Evolutionary conservation across 179 eudicot genomes (phyloP).

Genomic region (Amaranthus tricolor): DNA sequence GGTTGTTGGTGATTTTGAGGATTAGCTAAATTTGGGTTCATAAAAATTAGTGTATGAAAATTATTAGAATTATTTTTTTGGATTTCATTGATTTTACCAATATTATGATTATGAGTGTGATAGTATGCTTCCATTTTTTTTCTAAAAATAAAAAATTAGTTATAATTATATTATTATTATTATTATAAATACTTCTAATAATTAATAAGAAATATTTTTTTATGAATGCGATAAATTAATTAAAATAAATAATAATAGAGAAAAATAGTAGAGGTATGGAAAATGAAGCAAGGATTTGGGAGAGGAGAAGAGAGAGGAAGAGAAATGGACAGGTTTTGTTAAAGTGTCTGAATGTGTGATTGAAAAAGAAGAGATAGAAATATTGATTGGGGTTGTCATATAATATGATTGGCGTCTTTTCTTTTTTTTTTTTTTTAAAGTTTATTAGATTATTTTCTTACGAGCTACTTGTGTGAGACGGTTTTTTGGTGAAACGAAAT

Average conservation of each 20-base stretch:
- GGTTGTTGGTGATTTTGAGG: slow-evolving; percentile 7
- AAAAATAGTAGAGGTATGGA: neutral
- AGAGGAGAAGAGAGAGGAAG: neutral
- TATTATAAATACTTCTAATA: too few relatives aligned
- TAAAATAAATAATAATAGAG: neutral
- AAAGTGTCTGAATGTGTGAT: too few relatives aligned
- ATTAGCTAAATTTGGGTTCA: slow-evolving; percentile 30
- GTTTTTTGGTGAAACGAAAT: too few relatives aligned
- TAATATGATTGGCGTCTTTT: slow-evolving; percentile 28
- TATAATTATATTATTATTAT: too few relatives aligned
- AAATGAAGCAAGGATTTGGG: neutral
- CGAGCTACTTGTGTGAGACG: too few relatives aligned
- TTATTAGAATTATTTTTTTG: slow-evolving; percentile 17
- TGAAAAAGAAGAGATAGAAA: slow-evolving; percentile 6
- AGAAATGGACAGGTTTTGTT: too few relatives aligned
- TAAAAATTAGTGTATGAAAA: slow-evolving; percentile 23
- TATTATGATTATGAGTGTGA: slow-evolving; percentile 9
- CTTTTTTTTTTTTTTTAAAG: too few relatives aligned
- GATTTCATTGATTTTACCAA: slow-evolving; percentile 14
- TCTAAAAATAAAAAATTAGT: too few relatives aligned
- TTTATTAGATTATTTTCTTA: too few relatives aligned
- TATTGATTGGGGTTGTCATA: slow-evolving; percentile 35
- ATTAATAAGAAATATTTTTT: neutral
- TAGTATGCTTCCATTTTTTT: slow-evolving; percentile 26
- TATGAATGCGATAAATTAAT: neutral